These are phyloP conservation scores for Spongispora temasekensis DNA, from an alignment of 1,284 basidiomycete species.

Conservation along the genomic window DNA sequence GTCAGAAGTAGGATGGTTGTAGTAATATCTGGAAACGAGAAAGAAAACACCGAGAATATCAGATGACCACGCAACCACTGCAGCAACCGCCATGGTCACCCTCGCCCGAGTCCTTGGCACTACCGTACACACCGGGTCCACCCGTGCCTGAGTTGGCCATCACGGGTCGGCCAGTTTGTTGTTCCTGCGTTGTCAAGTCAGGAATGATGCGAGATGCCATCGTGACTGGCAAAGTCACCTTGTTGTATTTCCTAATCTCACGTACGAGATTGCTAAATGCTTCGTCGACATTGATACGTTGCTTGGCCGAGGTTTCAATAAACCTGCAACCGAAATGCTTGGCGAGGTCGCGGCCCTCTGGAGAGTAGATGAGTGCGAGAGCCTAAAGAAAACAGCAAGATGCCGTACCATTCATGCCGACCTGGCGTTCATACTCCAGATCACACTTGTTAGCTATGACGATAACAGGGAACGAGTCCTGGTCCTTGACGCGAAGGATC, in stretches of 20 bases:
- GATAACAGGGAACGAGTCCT: slow-evolving; percentile 96
- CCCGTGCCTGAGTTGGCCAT: slow-evolving; percentile 32
- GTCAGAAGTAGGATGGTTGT: slow-evolving; percentile 9
- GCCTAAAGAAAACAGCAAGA: slow-evolving; percentile 2
- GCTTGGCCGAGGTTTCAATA: slow-evolving; percentile 99
- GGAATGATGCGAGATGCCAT: slow-evolving; percentile 8
- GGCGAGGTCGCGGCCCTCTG: slow-evolving; percentile 97
- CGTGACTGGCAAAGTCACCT: slow-evolving; percentile 43
- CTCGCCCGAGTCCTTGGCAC: slow-evolving; percentile 33
- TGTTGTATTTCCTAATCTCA: slow-evolving; percentile 97
- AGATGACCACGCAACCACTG: slow-evolving; percentile 58
- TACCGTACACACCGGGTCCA: slow-evolving; percentile 37
- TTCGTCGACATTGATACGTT: slow-evolving; percentile 98
- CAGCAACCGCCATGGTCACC: slow-evolving; percentile 57
- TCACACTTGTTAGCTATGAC: slow-evolving; percentile 99
- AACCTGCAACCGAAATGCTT: slow-evolving; percentile 97
- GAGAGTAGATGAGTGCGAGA: slow-evolving; percentile 1
- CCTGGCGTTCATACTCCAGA: slow-evolving; percentile 96
- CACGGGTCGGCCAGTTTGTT: slow-evolving; percentile 45
- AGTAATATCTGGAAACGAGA: slow-evolving; percentile 3
- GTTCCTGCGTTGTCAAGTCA: slow-evolving; percentile 37
- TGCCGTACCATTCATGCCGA: slow-evolving; percentile 87
- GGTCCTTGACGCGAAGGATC: slow-evolving; percentile 95
- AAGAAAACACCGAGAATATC: slow-evolving; percentile 19
- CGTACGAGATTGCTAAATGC: slow-evolving; percentile 97